Evolutionary conservation across 2,329 filamentous ascomycete species (phyloP).

Genomic region (Fusarium gaditjirri): DNA sequence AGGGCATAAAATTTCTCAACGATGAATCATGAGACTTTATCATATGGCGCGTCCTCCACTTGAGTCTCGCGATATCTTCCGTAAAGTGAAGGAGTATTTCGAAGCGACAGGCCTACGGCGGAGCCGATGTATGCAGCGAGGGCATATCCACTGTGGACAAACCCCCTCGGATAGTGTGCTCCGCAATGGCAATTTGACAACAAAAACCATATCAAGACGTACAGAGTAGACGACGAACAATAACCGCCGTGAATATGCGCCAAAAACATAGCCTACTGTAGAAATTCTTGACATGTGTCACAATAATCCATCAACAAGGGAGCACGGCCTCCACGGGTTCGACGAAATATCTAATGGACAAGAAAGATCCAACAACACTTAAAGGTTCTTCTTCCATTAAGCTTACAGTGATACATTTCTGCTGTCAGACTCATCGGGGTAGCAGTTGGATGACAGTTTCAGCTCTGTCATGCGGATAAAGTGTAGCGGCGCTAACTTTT

Average conservation of each 20-base stretch:
- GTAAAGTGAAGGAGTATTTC: background rate
- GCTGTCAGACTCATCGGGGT: background rate
- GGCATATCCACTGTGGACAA: constrained; percentile 34
- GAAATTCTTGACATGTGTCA: constrained; percentile 9
- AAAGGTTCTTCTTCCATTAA: background rate
- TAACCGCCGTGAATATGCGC: constrained; percentile 23
- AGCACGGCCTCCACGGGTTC: background rate
- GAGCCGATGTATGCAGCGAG: constrained; percentile 21
- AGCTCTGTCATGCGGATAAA: constrained; percentile 4
- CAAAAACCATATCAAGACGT: background rate
- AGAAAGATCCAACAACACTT: background rate
- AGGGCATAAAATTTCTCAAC: background rate
- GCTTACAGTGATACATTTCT: background rate
- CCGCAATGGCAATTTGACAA: constrained; percentile 18
- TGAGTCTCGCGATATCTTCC: constrained; percentile 15
- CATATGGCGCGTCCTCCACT: constrained; percentile 4
- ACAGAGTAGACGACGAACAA: background rate
- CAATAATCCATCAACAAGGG: constrained; percentile 2
- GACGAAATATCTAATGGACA: background rate
- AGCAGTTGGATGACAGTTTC: background rate
- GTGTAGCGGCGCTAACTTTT: background rate
- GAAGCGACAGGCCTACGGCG: constrained; percentile 14
- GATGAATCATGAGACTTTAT: constrained; percentile 25
- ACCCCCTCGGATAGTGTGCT: constrained; percentile 2
- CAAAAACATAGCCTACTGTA: background rate